phyloP scores from a whole-genome alignment of 176 grass and related monocot species.

The Bothriochloa decipiens region DNA sequence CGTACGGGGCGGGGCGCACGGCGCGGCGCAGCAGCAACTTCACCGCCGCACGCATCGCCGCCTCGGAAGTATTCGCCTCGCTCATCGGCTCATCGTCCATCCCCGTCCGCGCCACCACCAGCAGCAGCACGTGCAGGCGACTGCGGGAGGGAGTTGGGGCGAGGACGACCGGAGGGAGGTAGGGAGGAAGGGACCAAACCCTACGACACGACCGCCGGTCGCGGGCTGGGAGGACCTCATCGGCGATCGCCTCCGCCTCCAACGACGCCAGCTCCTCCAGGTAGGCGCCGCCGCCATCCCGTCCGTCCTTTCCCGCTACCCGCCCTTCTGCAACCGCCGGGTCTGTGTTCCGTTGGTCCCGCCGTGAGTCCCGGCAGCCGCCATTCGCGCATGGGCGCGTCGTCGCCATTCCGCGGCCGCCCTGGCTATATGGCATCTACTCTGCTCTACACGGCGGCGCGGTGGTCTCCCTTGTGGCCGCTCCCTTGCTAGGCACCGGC shows the following conservation, averaged over 20 bases:
- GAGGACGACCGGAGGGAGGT: neutral
- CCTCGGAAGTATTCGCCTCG: neutral
- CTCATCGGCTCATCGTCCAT: neutral
- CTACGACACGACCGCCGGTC: constrained; percentile 5
- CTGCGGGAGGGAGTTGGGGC: neutral
- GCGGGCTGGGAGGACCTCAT: neutral
- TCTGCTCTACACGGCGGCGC: neutral
- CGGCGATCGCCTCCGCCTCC: neutral
- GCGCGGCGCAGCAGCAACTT: neutral
- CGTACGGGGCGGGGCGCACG: neutral
- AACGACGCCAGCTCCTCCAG: neutral
- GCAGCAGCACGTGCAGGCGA: constrained; percentile 9
- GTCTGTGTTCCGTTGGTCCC: neutral
- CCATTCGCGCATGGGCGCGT: neutral
- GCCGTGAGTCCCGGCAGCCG: neutral
- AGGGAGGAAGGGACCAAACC: neutral
- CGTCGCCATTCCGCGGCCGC: neutral
- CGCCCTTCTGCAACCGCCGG: neutral
- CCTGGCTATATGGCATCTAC: neutral
- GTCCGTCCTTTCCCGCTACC: neutral
- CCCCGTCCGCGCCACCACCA: neutral
- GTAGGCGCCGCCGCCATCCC: neutral
- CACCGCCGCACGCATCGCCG: constrained; percentile 12
- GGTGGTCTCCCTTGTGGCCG: neutral
- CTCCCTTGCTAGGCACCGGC: neutral